phyloP scores from a whole-genome alignment of 768 basidiomycete species.

The Pulveroboletus frians region DNA sequence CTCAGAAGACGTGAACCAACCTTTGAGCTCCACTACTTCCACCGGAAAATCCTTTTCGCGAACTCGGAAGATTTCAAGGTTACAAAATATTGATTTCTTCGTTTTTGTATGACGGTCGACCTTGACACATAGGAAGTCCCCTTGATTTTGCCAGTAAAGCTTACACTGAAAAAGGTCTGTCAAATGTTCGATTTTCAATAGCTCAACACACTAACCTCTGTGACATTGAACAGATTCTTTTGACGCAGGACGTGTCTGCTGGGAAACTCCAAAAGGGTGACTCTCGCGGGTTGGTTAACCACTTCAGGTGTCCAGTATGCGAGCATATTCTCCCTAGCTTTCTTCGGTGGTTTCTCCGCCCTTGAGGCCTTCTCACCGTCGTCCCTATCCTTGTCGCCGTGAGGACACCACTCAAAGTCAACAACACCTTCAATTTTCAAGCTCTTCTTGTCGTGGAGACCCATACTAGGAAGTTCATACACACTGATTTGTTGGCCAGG shows the following conservation, averaged over 20 bases:
- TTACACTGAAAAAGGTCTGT: conserved; percentile 63
- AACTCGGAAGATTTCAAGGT: conserved; percentile 95
- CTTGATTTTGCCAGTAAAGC: conserved; percentile 97
- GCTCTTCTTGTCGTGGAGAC: conserved; percentile 91
- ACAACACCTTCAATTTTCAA: conserved; percentile 96
- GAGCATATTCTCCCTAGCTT: conserved; percentile 83
- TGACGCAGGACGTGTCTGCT: conserved; percentile 77
- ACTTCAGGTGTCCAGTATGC: conserved; percentile 99
- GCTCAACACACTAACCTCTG: conserved; percentile 61
- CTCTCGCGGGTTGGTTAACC: conserved; percentile 92
- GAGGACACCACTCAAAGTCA: conserved; percentile 98
- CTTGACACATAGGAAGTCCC: conserved; percentile 97
- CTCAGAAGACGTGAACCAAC: conserved; percentile 34
- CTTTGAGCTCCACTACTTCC: conserved; percentile 96
- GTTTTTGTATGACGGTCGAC: conserved; percentile 99
- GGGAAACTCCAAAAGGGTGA: conserved; percentile 89
- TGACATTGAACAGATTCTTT: conserved; percentile 97
- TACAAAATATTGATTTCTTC: conserved; percentile 97
- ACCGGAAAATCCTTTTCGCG: conserved; percentile 98
- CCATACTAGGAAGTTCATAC: conserved; percentile 93
- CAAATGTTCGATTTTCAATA: conserved; percentile 1
- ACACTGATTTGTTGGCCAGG: conserved; percentile 93
- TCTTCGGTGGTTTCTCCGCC: conserved; percentile 50
- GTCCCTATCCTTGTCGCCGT: conserved; percentile 83
- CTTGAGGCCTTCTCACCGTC: conserved; percentile 45